Base-by-base conservation (phyloP, 2,329 filamentous ascomycete genomes). In the Bimuria novae-zelandiae region DNA sequence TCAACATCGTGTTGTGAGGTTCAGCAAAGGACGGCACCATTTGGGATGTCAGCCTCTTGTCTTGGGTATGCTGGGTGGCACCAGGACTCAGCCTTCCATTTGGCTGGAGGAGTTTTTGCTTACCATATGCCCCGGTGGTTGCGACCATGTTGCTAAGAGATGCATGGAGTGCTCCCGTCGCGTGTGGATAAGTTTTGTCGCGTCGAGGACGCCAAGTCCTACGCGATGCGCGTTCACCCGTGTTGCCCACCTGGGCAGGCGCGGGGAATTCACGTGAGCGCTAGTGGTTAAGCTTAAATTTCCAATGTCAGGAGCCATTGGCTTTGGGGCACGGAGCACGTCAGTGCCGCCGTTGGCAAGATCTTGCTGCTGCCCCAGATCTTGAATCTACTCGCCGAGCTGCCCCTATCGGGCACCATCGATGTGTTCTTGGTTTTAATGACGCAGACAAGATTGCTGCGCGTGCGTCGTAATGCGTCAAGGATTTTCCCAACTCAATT, bases 41-140 rank as follows among this genome's bases (percentile, higher is more conserved):
- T 8, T 7, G 30, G 30, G 12, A 4, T 17, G 33, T 16, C 3
- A 16, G n/a, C 33, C 10, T 6, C n/a, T 14, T 39, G 32, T 11
- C 21, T 36, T 17, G 33, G n/a, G n/a, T n/a, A n/a, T n/a, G n/a
- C n/a, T n/a, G n/a, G n/a, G n/a, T n/a, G n/a, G n/a, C n/a, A n/a
- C n/a, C n/a, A n/a, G n/a, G n/a, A n/a, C n/a, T n/a, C n/a, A n/a
- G n/a, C n/a, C n/a, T n/a, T n/a, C n/a, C n/a, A n/a, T n/a, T n/a
- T n/a, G n/a, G n/a, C n/a, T n/a, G n/a, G n/a, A n/a, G n/a, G n/a
- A 16, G 30, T 12, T 33, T 5, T 16, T 29, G 47, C 64, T 46
- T 55, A 71, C 70, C 65, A 62, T 72, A 66, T 51, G 56, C 59
- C 45, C 61, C 65, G 55, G 62, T 51, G 27, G 51, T 60, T 39